Evolutionary conservation across 163 green algal species (phyloP).

Genomic region (Chloromonas sp.): DNA sequence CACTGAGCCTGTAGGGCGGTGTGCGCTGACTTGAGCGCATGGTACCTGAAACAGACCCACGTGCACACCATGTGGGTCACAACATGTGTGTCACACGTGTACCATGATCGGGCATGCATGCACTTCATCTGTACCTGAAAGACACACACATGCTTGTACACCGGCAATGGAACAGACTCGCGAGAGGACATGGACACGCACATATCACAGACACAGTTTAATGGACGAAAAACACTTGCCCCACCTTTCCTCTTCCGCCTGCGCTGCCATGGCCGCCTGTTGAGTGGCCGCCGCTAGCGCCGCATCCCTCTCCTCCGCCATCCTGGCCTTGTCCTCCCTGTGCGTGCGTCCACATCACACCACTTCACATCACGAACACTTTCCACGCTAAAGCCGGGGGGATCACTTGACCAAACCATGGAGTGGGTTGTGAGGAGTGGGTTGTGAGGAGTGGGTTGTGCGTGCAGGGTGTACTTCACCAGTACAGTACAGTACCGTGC

Average conservation of each 20-base stretch:
- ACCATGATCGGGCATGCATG: too few relatives aligned
- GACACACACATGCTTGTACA: too few relatives aligned
- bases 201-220: not conserved
- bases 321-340: conserved; percentile 6
- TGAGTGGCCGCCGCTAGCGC: not conserved
- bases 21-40: conserved; percentile 10
- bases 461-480: too few relatives aligned
- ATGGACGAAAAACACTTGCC: not conserved
- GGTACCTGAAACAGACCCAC: conserved; percentile 3
- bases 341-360: too few relatives aligned
- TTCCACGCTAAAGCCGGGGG: too few relatives aligned
- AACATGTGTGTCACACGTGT: not conserved
- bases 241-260: not conserved
- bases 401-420: too few relatives aligned
- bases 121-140: too few relatives aligned
- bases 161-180: not conserved
- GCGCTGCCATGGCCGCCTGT: not conserved
- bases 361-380: too few relatives aligned
- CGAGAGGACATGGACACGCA: not conserved
- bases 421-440: too few relatives aligned
- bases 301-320: conserved; percentile 15
- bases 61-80: not conserved
- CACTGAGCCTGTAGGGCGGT: conserved; percentile 18
- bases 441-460: too few relatives aligned
- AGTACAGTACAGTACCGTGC: too few relatives aligned